A percentile compares a stretch with the other conserved stretches of the same genome.
These are phyloP conservation scores for Hyphopichia wangnamkhiaoensis DNA, from an alignment of 1,139 yeast genomes.

Conservation along the genomic window DNA sequence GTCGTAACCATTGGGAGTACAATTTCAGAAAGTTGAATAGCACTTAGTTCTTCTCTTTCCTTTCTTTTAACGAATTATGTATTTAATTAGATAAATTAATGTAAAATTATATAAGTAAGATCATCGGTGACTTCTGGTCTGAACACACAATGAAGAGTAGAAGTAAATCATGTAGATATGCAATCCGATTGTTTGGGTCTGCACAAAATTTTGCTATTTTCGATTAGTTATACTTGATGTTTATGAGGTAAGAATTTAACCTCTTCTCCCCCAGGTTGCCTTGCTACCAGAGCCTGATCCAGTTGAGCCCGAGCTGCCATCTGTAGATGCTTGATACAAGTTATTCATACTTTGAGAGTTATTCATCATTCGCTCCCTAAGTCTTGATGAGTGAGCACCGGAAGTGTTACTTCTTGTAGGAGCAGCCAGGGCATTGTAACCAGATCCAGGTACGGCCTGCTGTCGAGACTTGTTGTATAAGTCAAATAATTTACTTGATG, in stretches of 20 bases:
- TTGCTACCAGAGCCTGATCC: conserved; percentile 8
- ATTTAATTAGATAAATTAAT: not conserved
- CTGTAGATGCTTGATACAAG: conserved; percentile 1
- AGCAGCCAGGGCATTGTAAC: conserved; percentile 27
- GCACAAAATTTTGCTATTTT: too few species aligned
- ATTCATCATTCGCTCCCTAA: conserved; percentile 40
- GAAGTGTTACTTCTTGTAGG: conserved; percentile 29
- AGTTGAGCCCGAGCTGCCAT: conserved; percentile 7
- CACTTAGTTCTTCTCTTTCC: not conserved
- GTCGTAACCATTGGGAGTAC: conserved; percentile 64
- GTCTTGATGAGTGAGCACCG: conserved; percentile 30
- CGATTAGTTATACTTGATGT: too few species aligned
- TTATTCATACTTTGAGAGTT: conserved; percentile 16
- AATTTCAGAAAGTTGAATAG: conserved; percentile 14
- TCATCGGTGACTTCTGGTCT: not conserved
- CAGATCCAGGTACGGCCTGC: conserved; percentile 39
- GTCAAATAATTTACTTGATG: conserved; percentile 42
- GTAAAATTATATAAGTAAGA: not conserved
- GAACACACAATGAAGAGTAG: not conserved
- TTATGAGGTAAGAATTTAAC: too few species aligned
- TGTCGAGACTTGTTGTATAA: conserved; percentile 47
- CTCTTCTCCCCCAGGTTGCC: conserved; percentile 32
- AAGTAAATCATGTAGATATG: not conserved
- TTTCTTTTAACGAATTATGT: not conserved
- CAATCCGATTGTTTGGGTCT: too few species aligned